These are phyloP conservation scores for Pyrus bretschneideri DNA, from an alignment of 306 rosid species.

Conservation along the genomic window DNA sequence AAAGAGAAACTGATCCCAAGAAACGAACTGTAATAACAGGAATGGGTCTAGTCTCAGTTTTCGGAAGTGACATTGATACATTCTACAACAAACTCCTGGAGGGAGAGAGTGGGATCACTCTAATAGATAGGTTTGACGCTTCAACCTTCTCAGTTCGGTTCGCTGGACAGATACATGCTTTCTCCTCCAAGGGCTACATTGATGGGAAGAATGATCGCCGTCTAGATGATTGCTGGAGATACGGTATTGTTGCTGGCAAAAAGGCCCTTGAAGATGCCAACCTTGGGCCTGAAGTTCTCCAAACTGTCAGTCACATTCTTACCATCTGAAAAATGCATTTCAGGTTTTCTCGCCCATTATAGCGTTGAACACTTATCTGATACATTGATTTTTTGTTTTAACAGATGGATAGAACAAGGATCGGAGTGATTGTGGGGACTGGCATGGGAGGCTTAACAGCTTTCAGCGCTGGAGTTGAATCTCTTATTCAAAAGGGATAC, in stretches of 20 bases:
- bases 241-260: slow-evolving; percentile 57
- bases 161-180: slow-evolving; percentile 52
- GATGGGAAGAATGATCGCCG: slow-evolving; percentile 50
- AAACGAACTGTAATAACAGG: slow-evolving; percentile 69
- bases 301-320: slow-evolving; percentile 30
- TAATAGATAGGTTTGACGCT: slow-evolving; percentile 58
- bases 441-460: slow-evolving; percentile 63
- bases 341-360: background rate
- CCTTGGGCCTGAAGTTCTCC: slow-evolving; percentile 48
- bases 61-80: slow-evolving; percentile 50
- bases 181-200: slow-evolving; percentile 51
- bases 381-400: background rate
- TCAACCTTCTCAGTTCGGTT: slow-evolving; percentile 50
- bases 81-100: slow-evolving; percentile 56
- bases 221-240: slow-evolving; percentile 63
- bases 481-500: slow-evolving; percentile 40
- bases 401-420: slow-evolving; percentile 56
- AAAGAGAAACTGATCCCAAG: slow-evolving; percentile 60
- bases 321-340: background rate
- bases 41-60: slow-evolving; percentile 66
- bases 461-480: slow-evolving; percentile 40
- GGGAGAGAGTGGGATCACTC: slow-evolving; percentile 73
- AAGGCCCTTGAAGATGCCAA: slow-evolving; percentile 67
- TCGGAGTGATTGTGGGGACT: slow-evolving; percentile 61
- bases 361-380: background rate